A percentile compares a stretch with the other conserved stretches of the same genome.
phyloP scores from a whole-genome alignment of 148 eudicot genomes.

The Amaranthus palmeri region DNA sequence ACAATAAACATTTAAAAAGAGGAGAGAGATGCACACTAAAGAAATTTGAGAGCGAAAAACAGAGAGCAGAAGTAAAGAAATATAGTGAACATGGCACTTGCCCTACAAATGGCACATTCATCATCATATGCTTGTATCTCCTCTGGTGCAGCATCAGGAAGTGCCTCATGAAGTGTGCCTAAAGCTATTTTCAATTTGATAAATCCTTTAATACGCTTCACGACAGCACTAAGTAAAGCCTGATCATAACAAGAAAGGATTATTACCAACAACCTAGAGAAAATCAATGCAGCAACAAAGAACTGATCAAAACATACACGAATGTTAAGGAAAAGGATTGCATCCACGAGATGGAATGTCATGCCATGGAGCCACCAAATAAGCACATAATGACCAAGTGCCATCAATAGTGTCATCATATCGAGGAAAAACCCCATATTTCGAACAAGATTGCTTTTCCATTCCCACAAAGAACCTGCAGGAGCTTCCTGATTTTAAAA shows the following conservation, averaged over 20 bases:
- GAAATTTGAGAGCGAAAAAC: not conserved
- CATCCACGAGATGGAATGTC: slow-evolving; percentile 94
- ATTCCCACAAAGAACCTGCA: slow-evolving; percentile 90
- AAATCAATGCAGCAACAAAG: slow-evolving; percentile 6
- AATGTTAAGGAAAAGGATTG: slow-evolving; percentile 78
- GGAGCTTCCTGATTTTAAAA: not conserved
- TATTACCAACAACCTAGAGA: not conserved
- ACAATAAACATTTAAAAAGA: not conserved
- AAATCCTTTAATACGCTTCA: slow-evolving; percentile 76
- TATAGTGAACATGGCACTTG: slow-evolving; percentile 22
- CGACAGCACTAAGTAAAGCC: slow-evolving; percentile 85
- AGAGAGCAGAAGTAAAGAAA: not conserved
- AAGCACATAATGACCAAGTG: slow-evolving; percentile 82
- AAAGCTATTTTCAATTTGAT: slow-evolving; percentile 74
- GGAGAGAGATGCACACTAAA: slow-evolving; percentile 1
- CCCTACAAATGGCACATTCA: slow-evolving; percentile 99
- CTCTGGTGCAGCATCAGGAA: slow-evolving; percentile 90
- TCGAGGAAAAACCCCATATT: slow-evolving; percentile 88
- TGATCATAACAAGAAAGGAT: slow-evolving; percentile 22
- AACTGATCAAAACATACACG: slow-evolving; percentile 47
- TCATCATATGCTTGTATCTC: slow-evolving; percentile 85
- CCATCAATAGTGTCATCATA: slow-evolving; percentile 86
- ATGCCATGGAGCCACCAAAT: slow-evolving; percentile 99
- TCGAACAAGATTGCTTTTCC: slow-evolving; percentile 80
- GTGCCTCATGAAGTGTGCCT: slow-evolving; percentile 89